Percentiles rank a stretch among this genome's conserved stretches.
Conservation (phyloP, 768 basidiomycete species). For the Tubosaeta sp. region DNA sequence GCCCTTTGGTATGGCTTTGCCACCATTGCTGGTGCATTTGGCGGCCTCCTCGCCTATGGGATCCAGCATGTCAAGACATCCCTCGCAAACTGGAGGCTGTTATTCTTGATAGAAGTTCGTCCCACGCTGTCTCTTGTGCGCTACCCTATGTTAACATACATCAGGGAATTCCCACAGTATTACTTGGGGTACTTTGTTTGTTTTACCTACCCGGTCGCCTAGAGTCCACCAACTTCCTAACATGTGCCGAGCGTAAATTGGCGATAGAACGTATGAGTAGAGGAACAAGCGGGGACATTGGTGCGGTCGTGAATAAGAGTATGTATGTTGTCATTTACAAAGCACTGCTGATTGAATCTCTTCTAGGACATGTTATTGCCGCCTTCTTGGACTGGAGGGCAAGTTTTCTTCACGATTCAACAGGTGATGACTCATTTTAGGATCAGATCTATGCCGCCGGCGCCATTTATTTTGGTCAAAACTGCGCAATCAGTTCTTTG, state of each 20-base stretch:
- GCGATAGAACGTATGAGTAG: conserved; percentile 35
- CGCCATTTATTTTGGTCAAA: conserved; percentile 45
- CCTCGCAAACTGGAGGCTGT: conserved; percentile 40
- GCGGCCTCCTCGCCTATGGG: conserved; percentile 52
- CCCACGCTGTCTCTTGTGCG: background rate
- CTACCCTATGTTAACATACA: background rate
- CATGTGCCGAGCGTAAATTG: conserved; percentile 30
- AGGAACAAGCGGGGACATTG: conserved; percentile 40
- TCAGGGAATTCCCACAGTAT: conserved; percentile 54
- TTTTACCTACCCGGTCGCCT: conserved; percentile 31
- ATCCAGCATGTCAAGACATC: conserved; percentile 38
- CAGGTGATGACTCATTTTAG: conserved; percentile 3
- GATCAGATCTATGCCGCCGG: conserved; percentile 41
- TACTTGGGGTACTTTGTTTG: too few relatives aligned
- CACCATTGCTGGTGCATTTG: conserved; percentile 52
- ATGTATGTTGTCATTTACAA: background rate
- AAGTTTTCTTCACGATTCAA: background rate
- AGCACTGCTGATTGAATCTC: background rate
- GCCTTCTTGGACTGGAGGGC: conserved; percentile 48
- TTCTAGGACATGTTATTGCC: conserved; percentile 40
- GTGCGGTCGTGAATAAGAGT: conserved; percentile 40
- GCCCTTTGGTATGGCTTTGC: conserved; percentile 54
- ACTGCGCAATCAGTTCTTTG: conserved; percentile 45
- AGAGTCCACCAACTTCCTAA: conserved; percentile 32
- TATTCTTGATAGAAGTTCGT: conserved; percentile 28